A percentile compares a stretch with the other conserved stretches of the same genome.
Evolutionary conservation across 176 grass and related monocot genomes (phyloP).

Genomic region (Carex pumila): DNA sequence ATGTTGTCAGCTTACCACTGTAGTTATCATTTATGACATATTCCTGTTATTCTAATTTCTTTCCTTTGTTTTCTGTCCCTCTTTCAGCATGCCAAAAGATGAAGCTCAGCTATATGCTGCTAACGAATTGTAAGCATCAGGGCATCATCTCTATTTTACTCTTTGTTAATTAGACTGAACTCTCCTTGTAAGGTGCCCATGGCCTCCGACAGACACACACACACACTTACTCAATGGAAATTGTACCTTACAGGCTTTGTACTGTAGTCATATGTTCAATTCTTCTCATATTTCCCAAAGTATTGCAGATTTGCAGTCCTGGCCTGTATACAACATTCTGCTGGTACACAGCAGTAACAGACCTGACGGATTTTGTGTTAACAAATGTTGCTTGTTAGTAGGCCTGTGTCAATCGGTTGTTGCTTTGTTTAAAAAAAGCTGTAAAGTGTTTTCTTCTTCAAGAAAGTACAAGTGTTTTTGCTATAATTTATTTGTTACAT

Average conservation of each 20-base stretch:
- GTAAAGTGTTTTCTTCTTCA: not conserved
- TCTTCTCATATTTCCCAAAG: not conserved
- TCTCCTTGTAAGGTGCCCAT: not conserved
- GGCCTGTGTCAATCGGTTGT: not conserved
- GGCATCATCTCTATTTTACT: not conserved
- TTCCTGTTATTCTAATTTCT: conserved; percentile 15
- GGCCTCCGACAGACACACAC: not conserved
- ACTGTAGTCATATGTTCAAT: not conserved
- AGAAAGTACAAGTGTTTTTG: not conserved
- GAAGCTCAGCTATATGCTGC: conserved; percentile 89
- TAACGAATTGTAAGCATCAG: conserved; percentile 67
- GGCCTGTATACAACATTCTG: not conserved
- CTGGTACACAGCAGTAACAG: not conserved
- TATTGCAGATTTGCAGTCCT: not conserved
- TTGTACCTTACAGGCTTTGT: conserved; percentile 13
- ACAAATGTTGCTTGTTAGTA: not conserved
- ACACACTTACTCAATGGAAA: not conserved
- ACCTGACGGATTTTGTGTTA: not conserved
- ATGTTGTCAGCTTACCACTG: conserved; percentile 19
- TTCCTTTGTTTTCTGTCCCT: not conserved
- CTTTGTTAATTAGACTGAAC: conserved; percentile 8
- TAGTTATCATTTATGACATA: not conserved
- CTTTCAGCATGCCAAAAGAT: conserved; percentile 93
- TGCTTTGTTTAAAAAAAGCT: not conserved
- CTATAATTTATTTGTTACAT: conserved; percentile 1